Evolutionary conservation across 2,329 filamentous ascomycete genomes (phyloP).

Genomic region (Tricladium varicosporioides): DNA sequence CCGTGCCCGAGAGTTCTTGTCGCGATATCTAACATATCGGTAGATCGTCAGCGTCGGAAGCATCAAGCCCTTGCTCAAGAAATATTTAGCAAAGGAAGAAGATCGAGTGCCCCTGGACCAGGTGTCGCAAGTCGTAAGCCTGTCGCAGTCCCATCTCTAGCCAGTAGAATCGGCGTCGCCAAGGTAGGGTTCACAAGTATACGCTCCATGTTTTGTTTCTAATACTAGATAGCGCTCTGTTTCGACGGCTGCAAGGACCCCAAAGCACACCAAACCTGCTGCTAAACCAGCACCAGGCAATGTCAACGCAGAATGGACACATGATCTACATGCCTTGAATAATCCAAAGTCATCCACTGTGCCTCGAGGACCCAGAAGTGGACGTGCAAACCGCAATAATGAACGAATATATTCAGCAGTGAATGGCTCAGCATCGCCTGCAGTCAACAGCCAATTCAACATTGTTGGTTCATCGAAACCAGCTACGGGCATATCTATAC

Average conservation of each 20-base stretch:
- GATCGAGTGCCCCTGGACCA: constrained; percentile 54
- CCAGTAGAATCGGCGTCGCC: constrained; percentile 70
- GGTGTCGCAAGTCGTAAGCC: constrained; percentile 43
- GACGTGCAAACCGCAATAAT: constrained; percentile 24
- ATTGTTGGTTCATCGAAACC: constrained; percentile 36
- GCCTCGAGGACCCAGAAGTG: constrained; percentile 31
- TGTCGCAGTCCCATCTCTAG: constrained; percentile 52
- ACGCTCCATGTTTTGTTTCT: not conserved
- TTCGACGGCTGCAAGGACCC: constrained; percentile 29
- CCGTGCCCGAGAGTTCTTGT: not conserved
- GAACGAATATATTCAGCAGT: constrained; percentile 28
- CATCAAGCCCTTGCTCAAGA: constrained; percentile 69
- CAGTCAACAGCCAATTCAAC: constrained; percentile 34
- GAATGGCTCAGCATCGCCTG: constrained; percentile 30
- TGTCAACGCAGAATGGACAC: constrained; percentile 68
- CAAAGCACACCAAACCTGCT: constrained; percentile 16
- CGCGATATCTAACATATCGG: constrained; percentile 12
- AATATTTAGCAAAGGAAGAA: constrained; percentile 63
- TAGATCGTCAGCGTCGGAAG: constrained; percentile 64
- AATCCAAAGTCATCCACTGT: constrained; percentile 40
- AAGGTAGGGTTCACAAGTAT: constrained; percentile 53
- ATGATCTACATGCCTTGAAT: constrained; percentile 60
- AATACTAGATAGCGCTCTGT: constrained; percentile 19
- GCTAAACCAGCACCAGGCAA: constrained; percentile 45
- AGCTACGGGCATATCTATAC: constrained; percentile 61